These are phyloP conservation scores for Globisporangium uncinulatum DNA, from an alignment of 352 stramenopile genomes.

Conservation along the genomic window DNA sequence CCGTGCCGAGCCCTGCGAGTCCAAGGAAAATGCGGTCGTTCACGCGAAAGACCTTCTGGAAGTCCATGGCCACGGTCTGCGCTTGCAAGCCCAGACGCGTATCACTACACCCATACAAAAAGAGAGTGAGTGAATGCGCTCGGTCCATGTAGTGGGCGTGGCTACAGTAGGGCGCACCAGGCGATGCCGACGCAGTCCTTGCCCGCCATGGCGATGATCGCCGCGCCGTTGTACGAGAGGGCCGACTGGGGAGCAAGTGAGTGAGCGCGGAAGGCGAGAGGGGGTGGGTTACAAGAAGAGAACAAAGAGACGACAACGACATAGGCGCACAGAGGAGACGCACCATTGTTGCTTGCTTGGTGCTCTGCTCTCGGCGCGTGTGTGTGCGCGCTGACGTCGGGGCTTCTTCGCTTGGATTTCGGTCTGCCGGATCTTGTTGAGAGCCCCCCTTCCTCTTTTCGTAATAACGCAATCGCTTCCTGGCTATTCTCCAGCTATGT, in stretches of 20 bases:
- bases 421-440: background rate
- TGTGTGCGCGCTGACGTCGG: background rate
- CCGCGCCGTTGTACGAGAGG: slow-evolving; percentile 97
- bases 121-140: background rate
- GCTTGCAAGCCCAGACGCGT: slow-evolving; percentile 95
- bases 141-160: background rate
- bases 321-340: background rate
- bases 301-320: background rate
- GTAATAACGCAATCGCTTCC: background rate
- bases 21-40: slow-evolving; percentile 95
- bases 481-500: background rate
- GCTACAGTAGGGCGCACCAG: slow-evolving; percentile 32
- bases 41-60: slow-evolving; percentile 99
- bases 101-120: slow-evolving; percentile 60
- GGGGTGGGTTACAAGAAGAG: background rate
- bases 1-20: slow-evolving; percentile 95
- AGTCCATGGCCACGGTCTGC: slow-evolving; percentile 97
- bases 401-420: background rate
- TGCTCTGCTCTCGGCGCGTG: too few relatives aligned
- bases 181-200: slow-evolving; percentile 99
- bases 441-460: background rate
- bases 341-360: background rate
- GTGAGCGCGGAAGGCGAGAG: background rate
- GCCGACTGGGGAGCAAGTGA: slow-evolving; percentile 55
- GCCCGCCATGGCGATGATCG: slow-evolving; percentile 98